Conservation (phyloP, 148 eudicot species). For the Rhododendron ovatum region DNA sequence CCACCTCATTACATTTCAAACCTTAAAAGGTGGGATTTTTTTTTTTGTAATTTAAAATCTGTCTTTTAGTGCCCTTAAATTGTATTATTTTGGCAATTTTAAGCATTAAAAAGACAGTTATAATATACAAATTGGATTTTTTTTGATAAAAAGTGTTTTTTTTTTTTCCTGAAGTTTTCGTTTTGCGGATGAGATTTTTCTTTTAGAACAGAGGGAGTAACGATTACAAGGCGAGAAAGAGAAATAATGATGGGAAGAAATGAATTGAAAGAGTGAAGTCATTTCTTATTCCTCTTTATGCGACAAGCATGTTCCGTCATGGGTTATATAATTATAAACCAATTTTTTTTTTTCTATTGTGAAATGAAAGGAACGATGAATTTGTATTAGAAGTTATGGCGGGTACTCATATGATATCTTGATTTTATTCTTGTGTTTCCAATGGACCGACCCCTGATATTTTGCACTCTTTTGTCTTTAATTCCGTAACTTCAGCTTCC, state of each 20-base stretch:
- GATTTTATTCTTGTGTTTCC: not conserved
- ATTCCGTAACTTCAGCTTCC: not conserved
- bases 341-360: not conserved
- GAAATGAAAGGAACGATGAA: constrained; percentile 27
- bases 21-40: not conserved
- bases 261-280: constrained; percentile 31
- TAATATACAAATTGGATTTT: too few relatives aligned
- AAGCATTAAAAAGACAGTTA: not conserved
- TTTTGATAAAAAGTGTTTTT: too few relatives aligned
- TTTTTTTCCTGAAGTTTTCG: too few relatives aligned
- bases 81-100: not conserved
- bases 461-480: not conserved
- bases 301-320: constrained; percentile 35
- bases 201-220: not conserved
- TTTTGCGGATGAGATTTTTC: too few relatives aligned
- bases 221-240: not conserved
- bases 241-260: not conserved
- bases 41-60: not conserved
- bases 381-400: constrained; percentile 1
- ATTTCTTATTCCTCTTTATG: constrained; percentile 34
- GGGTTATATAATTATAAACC: constrained; percentile 1
- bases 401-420: not conserved
- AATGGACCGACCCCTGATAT: not conserved
- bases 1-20: not conserved
- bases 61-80: not conserved